Evolutionary conservation across 495 filamentous ascomycete species (phyloP).

Genomic region (Neurospora sp.): DNA sequence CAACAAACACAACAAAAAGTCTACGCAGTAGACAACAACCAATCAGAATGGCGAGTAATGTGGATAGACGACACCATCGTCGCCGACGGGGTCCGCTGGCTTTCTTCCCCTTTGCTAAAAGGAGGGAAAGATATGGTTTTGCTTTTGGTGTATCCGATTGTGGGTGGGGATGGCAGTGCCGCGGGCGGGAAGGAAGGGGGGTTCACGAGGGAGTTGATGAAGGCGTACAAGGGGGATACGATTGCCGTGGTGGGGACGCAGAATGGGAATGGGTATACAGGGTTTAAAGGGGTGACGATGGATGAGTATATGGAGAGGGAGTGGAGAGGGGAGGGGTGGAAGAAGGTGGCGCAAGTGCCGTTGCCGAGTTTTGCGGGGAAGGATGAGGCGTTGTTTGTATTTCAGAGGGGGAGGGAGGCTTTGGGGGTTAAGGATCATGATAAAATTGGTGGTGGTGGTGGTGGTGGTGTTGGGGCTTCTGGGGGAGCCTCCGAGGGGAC

Average conservation of each 20-base stretch:
- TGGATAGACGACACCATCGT: constrained; percentile 50
- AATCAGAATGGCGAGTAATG: constrained; percentile 43
- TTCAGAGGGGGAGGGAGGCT: constrained; percentile 23
- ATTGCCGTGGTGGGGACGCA: constrained; percentile 54
- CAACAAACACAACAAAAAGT: background rate
- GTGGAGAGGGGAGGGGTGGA: constrained; percentile 23
- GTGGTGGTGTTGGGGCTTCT: background rate
- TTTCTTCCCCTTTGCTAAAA: constrained; percentile 8
- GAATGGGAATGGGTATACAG: constrained; percentile 55
- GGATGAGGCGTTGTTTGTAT: constrained; percentile 45
- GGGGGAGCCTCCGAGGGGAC: background rate
- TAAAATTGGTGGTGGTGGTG: background rate
- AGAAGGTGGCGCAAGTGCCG: constrained; percentile 35
- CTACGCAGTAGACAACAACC: constrained; percentile 41
- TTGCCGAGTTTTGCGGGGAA: constrained; percentile 47
- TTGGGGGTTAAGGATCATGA: background rate
- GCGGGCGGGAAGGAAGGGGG: constrained; percentile 22
- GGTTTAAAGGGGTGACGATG: constrained; percentile 41
- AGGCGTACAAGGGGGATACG: constrained; percentile 45
- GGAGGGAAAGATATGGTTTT: constrained; percentile 35
- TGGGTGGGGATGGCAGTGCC: constrained; percentile 25
- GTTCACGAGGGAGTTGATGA: constrained; percentile 44
- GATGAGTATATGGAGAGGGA: constrained; percentile 45
- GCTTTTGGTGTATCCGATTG: constrained; percentile 53
- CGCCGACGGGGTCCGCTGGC: constrained; percentile 35